Base-by-base conservation (phyloP, 176 grass and related monocot genomes). In the Musa schizocarpa region DNA sequence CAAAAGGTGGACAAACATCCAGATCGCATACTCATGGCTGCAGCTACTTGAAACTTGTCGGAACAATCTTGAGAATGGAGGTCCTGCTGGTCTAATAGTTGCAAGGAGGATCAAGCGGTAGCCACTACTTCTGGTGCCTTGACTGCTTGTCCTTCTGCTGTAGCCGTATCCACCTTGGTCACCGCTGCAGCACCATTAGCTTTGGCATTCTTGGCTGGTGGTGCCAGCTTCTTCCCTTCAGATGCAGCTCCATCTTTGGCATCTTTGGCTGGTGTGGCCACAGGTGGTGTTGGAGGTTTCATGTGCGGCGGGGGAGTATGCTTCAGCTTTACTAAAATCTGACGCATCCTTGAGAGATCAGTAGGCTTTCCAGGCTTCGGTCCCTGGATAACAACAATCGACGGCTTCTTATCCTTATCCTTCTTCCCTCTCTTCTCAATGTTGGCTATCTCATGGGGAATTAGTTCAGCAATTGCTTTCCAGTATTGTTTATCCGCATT, bases 401-500 rank as follows among this genome's bases (percentile, higher is more conserved):
- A 77, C 1, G 61, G 75, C 43, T 77, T 77, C 61, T 77, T 77
- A 17, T 77, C 75, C 61, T 65, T 59, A 0, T 77, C 75, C 25
- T 77, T 77, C 75, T 77, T 77, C 54, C 73, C 55, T 25, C 21
- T 77, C 61, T 65, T 77, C 75, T 77, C 75, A 10, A 77, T 77
- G 61, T 9, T 77, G 21, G 75, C 59, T 77, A 77, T 26, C 49
- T 77, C 75, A 16, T 65, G 75, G 3, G 75, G 75, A 13, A 77
- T 25, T 19, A 77, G 75, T 21, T 77, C 75, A 0, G 75, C 29
- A 25, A 77, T 77, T 63, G 75, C 58, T 77, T 77, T 77, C 75
- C 75, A 77, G 75, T 77, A 77, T 24, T 77, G 75, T 52, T 77
- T 77, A 25, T 77, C 75, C 9, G 61, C 75, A 77, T 65, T 77